Evolutionary conservation across 495 filamentous ascomycete genomes (phyloP).

Genomic region (Neurospora sp.): DNA sequence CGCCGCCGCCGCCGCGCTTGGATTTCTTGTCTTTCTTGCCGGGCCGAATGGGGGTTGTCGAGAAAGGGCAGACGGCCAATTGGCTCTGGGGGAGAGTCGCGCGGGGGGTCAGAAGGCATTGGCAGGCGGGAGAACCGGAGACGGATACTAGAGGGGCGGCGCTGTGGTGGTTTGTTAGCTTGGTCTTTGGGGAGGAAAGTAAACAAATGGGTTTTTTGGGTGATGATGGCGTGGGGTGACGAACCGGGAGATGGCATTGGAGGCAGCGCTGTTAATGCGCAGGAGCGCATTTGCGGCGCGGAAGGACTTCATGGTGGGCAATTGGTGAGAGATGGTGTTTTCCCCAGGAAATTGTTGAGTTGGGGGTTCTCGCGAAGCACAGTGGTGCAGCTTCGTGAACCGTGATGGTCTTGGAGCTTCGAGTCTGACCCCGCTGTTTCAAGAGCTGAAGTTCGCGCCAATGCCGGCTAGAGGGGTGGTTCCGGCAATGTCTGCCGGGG

Average conservation of each 20-base stretch:
- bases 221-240: neutral
- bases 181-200: neutral
- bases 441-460: neutral
- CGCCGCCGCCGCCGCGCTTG: neutral
- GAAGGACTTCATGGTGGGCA: slow-evolving; percentile 12
- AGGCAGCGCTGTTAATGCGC: slow-evolving; percentile 3
- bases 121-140: neutral
- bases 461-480: neutral
- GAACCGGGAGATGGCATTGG: slow-evolving; percentile 3
- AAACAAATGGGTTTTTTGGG: neutral
- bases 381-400: neutral
- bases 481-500: neutral
- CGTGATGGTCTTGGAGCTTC: slow-evolving; percentile 1
- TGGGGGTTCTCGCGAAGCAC: neutral
- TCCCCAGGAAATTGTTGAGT: neutral
- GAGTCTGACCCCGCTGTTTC: neutral
- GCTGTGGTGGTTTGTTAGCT: neutral
- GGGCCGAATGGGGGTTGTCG: neutral
- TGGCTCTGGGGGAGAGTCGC: neutral
- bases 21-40: slow-evolving; percentile 2
- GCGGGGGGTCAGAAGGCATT: neutral
- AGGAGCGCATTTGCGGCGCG: slow-evolving; percentile 14
- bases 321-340: neutral
- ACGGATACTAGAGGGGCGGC: neutral
- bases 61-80: neutral